Conservation (phyloP, 345 rosid genomes). For the Eucalyptus fibrosa region DNA sequence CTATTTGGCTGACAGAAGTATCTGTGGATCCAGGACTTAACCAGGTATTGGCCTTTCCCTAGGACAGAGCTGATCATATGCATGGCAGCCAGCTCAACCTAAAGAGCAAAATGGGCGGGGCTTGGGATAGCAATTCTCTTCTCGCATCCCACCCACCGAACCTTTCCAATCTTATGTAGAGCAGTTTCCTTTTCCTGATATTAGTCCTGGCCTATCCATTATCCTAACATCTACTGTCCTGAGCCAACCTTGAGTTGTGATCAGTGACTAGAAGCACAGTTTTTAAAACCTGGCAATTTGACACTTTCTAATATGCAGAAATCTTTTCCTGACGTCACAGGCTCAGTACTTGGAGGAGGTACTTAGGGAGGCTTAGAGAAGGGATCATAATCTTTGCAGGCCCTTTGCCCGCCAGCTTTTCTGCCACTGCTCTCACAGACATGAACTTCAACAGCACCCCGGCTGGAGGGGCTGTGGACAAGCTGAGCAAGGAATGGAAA, state of each 20-base stretch:
- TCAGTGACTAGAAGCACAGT: no score
- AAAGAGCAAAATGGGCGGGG: neutral
- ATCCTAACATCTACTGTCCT: no score
- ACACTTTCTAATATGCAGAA: neutral
- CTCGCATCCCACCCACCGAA: neutral
- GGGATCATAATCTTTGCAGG: slow-evolving; percentile 64
- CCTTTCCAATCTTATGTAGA: neutral
- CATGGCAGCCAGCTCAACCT: neutral
- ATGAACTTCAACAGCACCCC: slow-evolving; percentile 31
- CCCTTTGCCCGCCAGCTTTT: slow-evolving; percentile 43
- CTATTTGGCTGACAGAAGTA: no score
- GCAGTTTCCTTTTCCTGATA: neutral
- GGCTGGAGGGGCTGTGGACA: slow-evolving; percentile 51
- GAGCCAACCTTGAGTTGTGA: no score
- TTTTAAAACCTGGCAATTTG: neutral
- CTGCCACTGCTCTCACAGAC: slow-evolving; percentile 27
- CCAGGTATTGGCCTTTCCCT: no score
- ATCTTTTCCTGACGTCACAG: neutral
- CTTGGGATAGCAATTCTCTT: neutral
- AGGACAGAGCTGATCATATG: no score
- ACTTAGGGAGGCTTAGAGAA: slow-evolving; percentile 45
- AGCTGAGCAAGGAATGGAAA: slow-evolving; percentile 42
- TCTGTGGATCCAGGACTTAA: no score
- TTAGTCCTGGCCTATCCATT: no score
- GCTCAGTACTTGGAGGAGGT: slow-evolving; percentile 38